Evolutionary conservation across 495 filamentous ascomycete genomes (phyloP).

Genomic region (Amphirosellinia nigrospora): DNA sequence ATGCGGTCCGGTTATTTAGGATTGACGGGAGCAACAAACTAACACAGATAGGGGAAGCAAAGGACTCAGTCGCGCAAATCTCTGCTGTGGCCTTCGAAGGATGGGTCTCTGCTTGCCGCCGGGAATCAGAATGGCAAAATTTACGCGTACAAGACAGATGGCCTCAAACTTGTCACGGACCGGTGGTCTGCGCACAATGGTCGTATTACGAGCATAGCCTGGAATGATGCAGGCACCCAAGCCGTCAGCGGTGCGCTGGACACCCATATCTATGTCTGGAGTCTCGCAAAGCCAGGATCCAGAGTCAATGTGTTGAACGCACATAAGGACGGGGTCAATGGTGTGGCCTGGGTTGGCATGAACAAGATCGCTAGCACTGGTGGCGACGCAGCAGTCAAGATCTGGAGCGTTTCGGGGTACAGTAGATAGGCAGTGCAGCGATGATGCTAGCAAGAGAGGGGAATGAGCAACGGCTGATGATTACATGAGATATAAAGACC

Average conservation of each 20-base stretch:
- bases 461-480: background rate
- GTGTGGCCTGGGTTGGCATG: slow-evolving; percentile 80
- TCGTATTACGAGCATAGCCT: slow-evolving; percentile 80
- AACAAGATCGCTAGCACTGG: slow-evolving; percentile 78
- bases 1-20: slow-evolving; percentile 72
- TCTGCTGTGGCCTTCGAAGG: slow-evolving; percentile 76
- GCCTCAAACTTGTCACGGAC: slow-evolving; percentile 67
- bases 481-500: background rate
- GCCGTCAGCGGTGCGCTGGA: slow-evolving; percentile 86
- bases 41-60: slow-evolving; percentile 50
- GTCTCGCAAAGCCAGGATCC: slow-evolving; percentile 78
- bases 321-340: slow-evolving; percentile 94
- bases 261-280: slow-evolving; percentile 92
- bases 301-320: slow-evolving; percentile 80
- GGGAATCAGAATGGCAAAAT: slow-evolving; percentile 89
- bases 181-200: slow-evolving; percentile 94
- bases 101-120: slow-evolving; percentile 74
- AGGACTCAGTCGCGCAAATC: slow-evolving; percentile 60
- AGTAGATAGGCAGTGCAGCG: slow-evolving; percentile 38
- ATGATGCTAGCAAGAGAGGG: background rate
- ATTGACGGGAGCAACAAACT: slow-evolving; percentile 54
- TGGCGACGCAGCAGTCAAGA: slow-evolving; percentile 87
- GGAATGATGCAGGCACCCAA: slow-evolving; percentile 76
- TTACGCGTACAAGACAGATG: slow-evolving; percentile 68
- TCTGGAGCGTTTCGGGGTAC: slow-evolving; percentile 77